Base-by-base conservation (phyloP, 1,284 basidiomycete species). In the Salmacisia buchloeana region DNA sequence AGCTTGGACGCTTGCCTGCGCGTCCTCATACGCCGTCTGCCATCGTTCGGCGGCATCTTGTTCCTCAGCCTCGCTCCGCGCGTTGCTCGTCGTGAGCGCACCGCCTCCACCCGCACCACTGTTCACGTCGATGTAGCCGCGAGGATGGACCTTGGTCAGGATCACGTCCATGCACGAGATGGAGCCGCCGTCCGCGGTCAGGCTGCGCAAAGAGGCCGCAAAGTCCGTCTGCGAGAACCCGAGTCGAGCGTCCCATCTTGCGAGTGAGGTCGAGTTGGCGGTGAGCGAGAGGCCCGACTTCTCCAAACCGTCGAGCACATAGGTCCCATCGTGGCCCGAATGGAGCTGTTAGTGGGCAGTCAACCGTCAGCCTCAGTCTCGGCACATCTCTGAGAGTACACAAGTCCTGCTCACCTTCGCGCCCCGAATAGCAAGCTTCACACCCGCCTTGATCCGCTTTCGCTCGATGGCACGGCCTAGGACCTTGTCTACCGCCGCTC, bases 251-350 rank as follows among this genome's bases (percentile, higher is more conserved):
- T 97, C 86, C 94, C 94, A 98, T 0, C 85, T 85, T 1, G 89
- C 90, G 38, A 94, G 83, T 69, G 89, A 88, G 0, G 89, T 88
- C 0, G 89, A 89, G 80, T 98, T 98, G 1, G 90, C 92, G 2
- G 84, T 84, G 23, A 98, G 81, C 15, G 85, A 77, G 6, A 98
- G 83, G 63, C 84, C 84, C 12, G 85, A 88, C 36, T 72, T 76
- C 63, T 86, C 82, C 68, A 90, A 89, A 0, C 90, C 91, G 62
- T 92, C 88, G 5, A 98, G 82, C 0, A 92, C 86, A 64, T 97
- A 92, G 3, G 84, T 84, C 0, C 90, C 88, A 13, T 94, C 93
- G 18, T 68, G 69, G 7, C 63, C 63, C 10, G 63, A 65, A 12
- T 73, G 67, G 3, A 71, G 69, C 57, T 63, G 54, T 57, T 10